These are phyloP conservation scores for Aspergillus sclerotiicarbonarius DNA, from an alignment of 495 filamentous ascomycete species.

Conservation along the genomic window DNA sequence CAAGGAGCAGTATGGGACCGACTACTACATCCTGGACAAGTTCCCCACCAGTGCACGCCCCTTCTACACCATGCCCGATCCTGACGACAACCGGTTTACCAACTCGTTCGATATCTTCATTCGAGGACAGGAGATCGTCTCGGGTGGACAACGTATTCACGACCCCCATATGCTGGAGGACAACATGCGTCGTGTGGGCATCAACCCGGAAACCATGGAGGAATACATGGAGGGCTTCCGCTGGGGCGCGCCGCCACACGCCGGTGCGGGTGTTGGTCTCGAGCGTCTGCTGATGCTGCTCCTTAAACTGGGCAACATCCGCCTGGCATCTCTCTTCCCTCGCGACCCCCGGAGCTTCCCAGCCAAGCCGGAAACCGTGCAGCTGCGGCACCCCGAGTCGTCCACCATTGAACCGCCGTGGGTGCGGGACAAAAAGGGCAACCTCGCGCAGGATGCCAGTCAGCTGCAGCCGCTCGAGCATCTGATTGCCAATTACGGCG, in stretches of 20 bases:
- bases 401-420: constrained; percentile 68
- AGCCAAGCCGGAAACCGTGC: constrained; percentile 47
- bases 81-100: constrained; percentile 66
- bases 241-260: constrained; percentile 86
- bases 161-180: constrained; percentile 69
- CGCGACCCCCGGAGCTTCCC: constrained; percentile 82
- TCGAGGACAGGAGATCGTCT: constrained; percentile 89
- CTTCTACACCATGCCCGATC: constrained; percentile 93
- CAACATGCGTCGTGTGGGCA: constrained; percentile 71
- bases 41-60: constrained; percentile 81
- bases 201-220: constrained; percentile 74
- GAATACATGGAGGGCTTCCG: constrained; percentile 89
- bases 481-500: constrained; percentile 84
- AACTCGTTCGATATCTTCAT: constrained; percentile 97
- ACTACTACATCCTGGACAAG: constrained; percentile 95
- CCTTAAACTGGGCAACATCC: constrained; percentile 82
- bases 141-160: constrained; percentile 90
- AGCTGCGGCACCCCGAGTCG: constrained; percentile 74
- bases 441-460: constrained; percentile 39
- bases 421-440: constrained; percentile 41
- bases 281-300: constrained; percentile 85
- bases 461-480: constrained; percentile 72
- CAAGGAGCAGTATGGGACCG: constrained; percentile 80
- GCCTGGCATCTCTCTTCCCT: constrained; percentile 78
- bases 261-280: constrained; percentile 84